phyloP scores from a whole-genome alignment of 1,139 yeast species.

The Scheffersomyces cryptocercus region DNA sequence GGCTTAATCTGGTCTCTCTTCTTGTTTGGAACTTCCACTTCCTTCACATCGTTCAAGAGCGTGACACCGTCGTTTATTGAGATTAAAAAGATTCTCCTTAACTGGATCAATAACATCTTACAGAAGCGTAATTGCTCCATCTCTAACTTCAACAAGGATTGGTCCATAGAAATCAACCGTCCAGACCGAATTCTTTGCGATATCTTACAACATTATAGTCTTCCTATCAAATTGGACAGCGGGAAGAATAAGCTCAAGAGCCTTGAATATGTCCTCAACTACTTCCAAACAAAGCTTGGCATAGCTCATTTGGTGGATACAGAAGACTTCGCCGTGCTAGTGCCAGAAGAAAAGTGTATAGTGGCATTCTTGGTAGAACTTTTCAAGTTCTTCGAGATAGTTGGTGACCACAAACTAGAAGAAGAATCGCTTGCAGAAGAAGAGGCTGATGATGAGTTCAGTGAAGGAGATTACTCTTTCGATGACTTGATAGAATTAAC shows the following conservation, averaged over 20 bases:
- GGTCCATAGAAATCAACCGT: constrained; percentile 36
- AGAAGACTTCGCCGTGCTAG: constrained; percentile 53
- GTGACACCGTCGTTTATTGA: constrained; percentile 33
- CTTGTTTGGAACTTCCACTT: constrained; percentile 50
- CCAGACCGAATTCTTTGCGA: constrained; percentile 29
- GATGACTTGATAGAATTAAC: constrained; percentile 23
- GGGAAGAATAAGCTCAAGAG: constrained; percentile 21
- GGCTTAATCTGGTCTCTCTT: constrained; percentile 69
- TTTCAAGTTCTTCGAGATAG: constrained; percentile 53
- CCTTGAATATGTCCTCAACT: constrained; percentile 20
- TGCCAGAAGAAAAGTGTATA: constrained; percentile 68
- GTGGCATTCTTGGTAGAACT: constrained; percentile 66
- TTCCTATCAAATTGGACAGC: constrained; percentile 2
- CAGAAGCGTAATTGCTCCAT: constrained; percentile 21
- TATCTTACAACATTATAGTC: constrained; percentile 21
- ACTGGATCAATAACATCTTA: constrained; percentile 34
- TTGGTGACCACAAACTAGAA: constrained; percentile 7
- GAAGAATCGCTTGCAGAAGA: constrained; percentile 1
- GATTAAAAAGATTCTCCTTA: constrained; percentile 32
- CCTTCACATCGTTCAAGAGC: constrained; percentile 28
- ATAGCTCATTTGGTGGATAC: constrained; percentile 61
- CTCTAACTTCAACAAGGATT: constrained; percentile 37
- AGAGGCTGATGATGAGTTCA: neutral
- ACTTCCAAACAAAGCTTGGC: constrained; percentile 41
- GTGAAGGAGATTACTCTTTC: constrained; percentile 3